Base-by-base conservation (phyloP, 495 filamentous ascomycete genomes). In the Neurospora sp. region DNA sequence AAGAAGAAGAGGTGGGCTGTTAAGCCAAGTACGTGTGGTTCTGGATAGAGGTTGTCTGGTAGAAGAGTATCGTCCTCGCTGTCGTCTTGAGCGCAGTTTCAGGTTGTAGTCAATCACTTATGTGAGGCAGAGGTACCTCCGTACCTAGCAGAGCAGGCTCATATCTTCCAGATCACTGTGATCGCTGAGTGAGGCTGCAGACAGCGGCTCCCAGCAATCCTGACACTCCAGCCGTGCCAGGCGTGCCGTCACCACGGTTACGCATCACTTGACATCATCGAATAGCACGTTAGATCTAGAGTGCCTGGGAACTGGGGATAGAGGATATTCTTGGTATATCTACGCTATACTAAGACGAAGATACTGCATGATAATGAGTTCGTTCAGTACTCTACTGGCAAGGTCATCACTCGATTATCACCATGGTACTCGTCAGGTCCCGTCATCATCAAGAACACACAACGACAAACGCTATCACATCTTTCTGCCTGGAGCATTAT, bases 301-400 rank as follows among this genome's bases (percentile, higher is more conserved):
- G 7, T 20, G 44, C 18, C 18, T 54, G 20, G 5, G 2, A 12
- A 6, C 2, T 23, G 20, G 2, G 0, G 2, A n/a, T 4, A 12
- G 5, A 0, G 0, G 10, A 6, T 12, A 20, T 23, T 23, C 2
- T 6, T 23, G 10, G 0, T 1, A 54, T 11, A 12, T 27, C 10
- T 12, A 23, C n/a, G n/a, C 20, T 54, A 48, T 1, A 12, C 44
- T 5, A 11, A 2, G 4, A 54, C 11, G 4, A 14, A 0, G 4
- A 5, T 23, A 1, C 3, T 27, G 10, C 12, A 12, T 54, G 2
- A 23, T 54, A 20, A 23, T 23, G 2, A 46, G 0, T n/a, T n/a
- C 18, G 42, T n/a, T 27, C 27, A 27, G 3, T 44, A n/a, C 42
- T 41, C 42, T 44, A 44, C 42, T 0, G 18, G 18, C 18, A 3